phyloP scores from a whole-genome alignment of 352 stramenopile genomes.

The Phytophthora litchii region DNA sequence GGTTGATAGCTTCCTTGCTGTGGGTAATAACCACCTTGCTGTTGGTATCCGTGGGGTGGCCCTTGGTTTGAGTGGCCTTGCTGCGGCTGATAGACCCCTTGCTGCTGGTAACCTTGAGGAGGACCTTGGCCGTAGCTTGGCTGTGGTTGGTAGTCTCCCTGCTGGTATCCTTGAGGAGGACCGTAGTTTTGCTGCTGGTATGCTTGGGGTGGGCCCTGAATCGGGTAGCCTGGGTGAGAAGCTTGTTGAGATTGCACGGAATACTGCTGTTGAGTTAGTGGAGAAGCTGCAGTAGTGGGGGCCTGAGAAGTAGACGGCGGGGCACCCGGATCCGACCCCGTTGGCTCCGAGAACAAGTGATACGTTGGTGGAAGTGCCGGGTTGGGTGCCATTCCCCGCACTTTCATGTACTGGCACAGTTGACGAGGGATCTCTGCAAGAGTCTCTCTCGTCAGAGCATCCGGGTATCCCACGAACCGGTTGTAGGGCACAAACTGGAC shows the following conservation, averaged over 20 bases:
- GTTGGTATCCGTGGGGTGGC: slow-evolving; percentile 16
- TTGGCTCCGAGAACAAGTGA: slow-evolving; percentile 51
- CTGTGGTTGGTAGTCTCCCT: slow-evolving; percentile 30
- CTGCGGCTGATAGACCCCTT: slow-evolving; percentile 12
- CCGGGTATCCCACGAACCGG: slow-evolving; percentile 49
- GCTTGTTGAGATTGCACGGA: slow-evolving; percentile 20
- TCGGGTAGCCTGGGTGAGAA: slow-evolving; percentile 29
- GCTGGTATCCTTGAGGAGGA: slow-evolving; percentile 19
- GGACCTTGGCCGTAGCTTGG: slow-evolving; percentile 19
- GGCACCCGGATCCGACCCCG: slow-evolving; percentile 7
- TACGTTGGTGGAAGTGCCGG: slow-evolving; percentile 51
- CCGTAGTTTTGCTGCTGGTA: slow-evolving; percentile 28
- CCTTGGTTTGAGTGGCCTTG: slow-evolving; percentile 31
- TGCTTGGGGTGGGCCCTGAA: slow-evolving; percentile 23
- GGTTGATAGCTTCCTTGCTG: slow-evolving; percentile 6
- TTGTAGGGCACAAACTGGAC: slow-evolving; percentile 75
- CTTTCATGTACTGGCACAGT: slow-evolving; percentile 81
- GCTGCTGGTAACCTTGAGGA: slow-evolving; percentile 27
- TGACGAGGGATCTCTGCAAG: slow-evolving; percentile 78
- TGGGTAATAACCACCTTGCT: not conserved
- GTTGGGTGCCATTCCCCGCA: slow-evolving; percentile 59
- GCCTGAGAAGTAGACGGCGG: slow-evolving; percentile 24
- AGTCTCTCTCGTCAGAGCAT: slow-evolving; percentile 53
- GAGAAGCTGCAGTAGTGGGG: slow-evolving; percentile 19
- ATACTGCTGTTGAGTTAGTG: slow-evolving; percentile 17